Evolutionary conservation across 805 yeast genomes (phyloP), one percentile per base, ranked within the genome.

Genomic region (Pichia heedii): DNA sequence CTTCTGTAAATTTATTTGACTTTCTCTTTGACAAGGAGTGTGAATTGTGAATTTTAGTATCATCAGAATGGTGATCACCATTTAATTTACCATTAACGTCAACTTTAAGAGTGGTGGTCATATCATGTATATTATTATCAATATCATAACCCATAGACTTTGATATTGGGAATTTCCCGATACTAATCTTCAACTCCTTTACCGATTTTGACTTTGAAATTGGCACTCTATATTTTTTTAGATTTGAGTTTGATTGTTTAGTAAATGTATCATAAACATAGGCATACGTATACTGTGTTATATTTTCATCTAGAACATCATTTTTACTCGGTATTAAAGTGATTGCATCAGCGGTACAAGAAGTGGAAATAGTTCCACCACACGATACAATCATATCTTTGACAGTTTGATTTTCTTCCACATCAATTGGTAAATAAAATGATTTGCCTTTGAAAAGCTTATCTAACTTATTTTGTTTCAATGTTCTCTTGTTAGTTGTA

Each of bases 1-100:
- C 75, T 5, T 65, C 66, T 5, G 81, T 79, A 62, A 82, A 84
- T 37, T 73, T 71, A 42, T 70, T 50, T 10, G 65, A 53, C 37
- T 52, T 52, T 41, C 55, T 71, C 53, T 73, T 74, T 5, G 47
- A 33, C 9, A 24, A 22, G 8, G 44, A 27, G 24, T 34, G 20
- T n/a, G 26, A 13, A 12, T 29, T 32, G 3, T 36, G 8, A 18
- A 22, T 16, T 22, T 39, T 33, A 7, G 15, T 19, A 15, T 40
- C 39, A 21, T 29, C 39, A 7, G 37, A 13, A 22, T 36, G 24
- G 20, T 34, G 5, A n/a, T n/a, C n/a, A n/a, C n/a, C n/a, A n/a
- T n/a, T n/a, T n/a, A n/a, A n/a, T n/a, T n/a, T n/a, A n/a, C n/a
- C n/a, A n/a, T n/a, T n/a, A n/a, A n/a, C n/a, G n/a, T n/a, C n/a